Base-by-base conservation (phyloP, 2,329 filamentous ascomycete genomes). In the Alternaria postmessia region DNA sequence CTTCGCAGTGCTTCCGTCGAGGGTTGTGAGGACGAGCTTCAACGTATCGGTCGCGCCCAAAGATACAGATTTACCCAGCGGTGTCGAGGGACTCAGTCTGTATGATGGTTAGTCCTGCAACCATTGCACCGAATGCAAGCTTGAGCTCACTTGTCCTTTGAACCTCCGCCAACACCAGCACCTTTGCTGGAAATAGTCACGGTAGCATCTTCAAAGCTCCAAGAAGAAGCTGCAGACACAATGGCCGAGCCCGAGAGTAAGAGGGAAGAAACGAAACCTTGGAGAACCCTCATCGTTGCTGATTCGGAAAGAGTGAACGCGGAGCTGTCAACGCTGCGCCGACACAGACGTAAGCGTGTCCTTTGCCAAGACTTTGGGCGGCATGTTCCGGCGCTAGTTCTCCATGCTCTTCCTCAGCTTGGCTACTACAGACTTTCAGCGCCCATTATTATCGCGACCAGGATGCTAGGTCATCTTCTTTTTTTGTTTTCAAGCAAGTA, bases 1-100 rank as follows among this genome's bases (percentile, higher is more conserved):
- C 84, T 93, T 94, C 47, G 87, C 86, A 70, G 88, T 89, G 80
- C 89, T 88, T 75, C 87, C 89, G 74, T 97, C 92, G 76, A 91
- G 90, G 8, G 92, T 86, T 34, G 93, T 96, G 72, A 99, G 82
- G 67, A 88, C 81, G 67, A 99, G 82, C 83, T 95, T 97, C 74
- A 98, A 83, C 42, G 88, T 88, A 75, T 96, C 93, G 54, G 86
- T 78, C 54, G 85, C 80, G 63, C 88, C 87, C 63, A 98, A 83
- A 11, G 84, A 79, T 42, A 97, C 77, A 12, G 89, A 80, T 51
- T 87, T 87, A 53, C 87, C 81, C 64, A 94, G 83, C 18, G 88
- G 85, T 8, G 85, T 82, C 63, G 85, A 86, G 24, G 79, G 72
- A 41, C 67, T 75, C 58, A 84, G 66, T 62, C 82, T 84, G 59